Evolutionary conservation across 768 basidiomycete species (phyloP).

Genomic region (Plicaturopsis crispa): DNA sequence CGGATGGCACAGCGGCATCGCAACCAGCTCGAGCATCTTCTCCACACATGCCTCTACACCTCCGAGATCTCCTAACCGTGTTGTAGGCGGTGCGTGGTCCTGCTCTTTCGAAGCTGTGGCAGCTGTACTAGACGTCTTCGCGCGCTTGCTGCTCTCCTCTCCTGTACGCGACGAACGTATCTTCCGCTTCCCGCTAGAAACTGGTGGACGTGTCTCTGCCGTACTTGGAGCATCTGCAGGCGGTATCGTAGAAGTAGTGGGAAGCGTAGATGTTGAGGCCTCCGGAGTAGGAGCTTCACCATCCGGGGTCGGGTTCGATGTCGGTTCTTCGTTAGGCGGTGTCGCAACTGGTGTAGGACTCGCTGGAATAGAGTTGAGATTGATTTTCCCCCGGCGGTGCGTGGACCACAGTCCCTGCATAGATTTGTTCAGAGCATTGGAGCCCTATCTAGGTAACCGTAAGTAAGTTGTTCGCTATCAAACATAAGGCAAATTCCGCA

Average conservation of each 20-base stretch:
- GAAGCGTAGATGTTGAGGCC: constrained; percentile 9
- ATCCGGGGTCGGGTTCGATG: constrained; percentile 11
- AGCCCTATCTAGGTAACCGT: constrained; percentile 53
- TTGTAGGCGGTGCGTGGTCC: constrained; percentile 65
- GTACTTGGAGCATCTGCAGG: constrained; percentile 4
- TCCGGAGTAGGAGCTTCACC: constrained; percentile 10
- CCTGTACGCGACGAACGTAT: constrained; percentile 38
- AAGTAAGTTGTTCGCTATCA: constrained; percentile 9
- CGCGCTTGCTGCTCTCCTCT: constrained; percentile 47
- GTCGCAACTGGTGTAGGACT: constrained; percentile 11
- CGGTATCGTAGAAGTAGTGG: too few species aligned
- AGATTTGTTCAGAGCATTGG: constrained; percentile 68
- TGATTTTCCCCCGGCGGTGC: constrained; percentile 58
- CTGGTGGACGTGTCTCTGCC: constrained; percentile 11
- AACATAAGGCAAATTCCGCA: constrained; percentile 7
- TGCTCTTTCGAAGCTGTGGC: constrained; percentile 35
- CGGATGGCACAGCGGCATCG: constrained; percentile 90
- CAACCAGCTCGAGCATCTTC: constrained; percentile 93
- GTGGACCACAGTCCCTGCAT: constrained; percentile 76
- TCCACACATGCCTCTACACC: constrained; percentile 83
- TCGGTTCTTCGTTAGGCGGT: constrained; percentile 13
- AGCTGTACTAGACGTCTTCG: constrained; percentile 30
- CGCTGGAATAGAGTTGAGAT: constrained; percentile 44
- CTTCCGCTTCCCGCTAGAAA: constrained; percentile 51
- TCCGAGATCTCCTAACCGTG: constrained; percentile 79